phyloP scores from a whole-genome alignment of 2,329 filamentous ascomycete species.

The Parasarocladium wereldwijsianum region DNA sequence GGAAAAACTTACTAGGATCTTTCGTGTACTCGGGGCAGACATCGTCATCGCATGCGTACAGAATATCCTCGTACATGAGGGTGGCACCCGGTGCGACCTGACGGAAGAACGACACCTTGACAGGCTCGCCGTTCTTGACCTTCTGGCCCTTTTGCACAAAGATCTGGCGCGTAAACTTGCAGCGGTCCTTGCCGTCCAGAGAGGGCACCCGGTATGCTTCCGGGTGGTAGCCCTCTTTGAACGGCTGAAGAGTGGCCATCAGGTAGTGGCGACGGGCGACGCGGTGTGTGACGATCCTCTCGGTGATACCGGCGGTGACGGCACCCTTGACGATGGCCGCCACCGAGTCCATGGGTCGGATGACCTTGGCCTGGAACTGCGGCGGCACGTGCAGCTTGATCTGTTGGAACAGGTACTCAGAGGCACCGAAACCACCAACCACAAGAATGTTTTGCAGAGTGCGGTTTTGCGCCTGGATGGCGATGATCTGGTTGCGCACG shows the following conservation, averaged over 20 bases:
- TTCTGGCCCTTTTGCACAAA: conserved; percentile 98
- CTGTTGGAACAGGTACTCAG: conserved; percentile 97
- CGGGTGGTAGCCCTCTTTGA: conserved; percentile 97
- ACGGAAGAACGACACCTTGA: conserved; percentile 97
- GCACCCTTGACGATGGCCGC: conserved; percentile 97
- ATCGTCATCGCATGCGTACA: conserved; percentile 96
- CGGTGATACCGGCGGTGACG: conserved; percentile 93
- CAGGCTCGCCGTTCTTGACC: conserved; percentile 97
- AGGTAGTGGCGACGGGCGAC: conserved; percentile 95
- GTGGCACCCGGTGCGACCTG: conserved; percentile 95
- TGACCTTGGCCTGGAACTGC: conserved; percentile 96
- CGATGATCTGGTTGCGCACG: conserved; percentile 95
- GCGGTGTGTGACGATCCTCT: conserved; percentile 91
- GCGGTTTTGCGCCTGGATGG: conserved; percentile 93
- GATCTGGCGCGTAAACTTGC: conserved; percentile 97
- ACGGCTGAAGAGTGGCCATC: conserved; percentile 96
- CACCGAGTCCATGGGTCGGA: conserved; percentile 96
- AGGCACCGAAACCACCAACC: conserved; percentile 94
- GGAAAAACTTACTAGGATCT: conserved; percentile 92
- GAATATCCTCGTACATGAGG: conserved; percentile 97
- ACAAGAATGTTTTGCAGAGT: conserved; percentile 91
- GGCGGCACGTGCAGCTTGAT: conserved; percentile 97
- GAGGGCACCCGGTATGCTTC: conserved; percentile 96
- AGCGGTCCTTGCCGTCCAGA: conserved; percentile 90
- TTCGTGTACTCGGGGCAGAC: conserved; percentile 98